Conservation (phyloP, 305 asterid species). For the Nicotiana rustica region DNA sequence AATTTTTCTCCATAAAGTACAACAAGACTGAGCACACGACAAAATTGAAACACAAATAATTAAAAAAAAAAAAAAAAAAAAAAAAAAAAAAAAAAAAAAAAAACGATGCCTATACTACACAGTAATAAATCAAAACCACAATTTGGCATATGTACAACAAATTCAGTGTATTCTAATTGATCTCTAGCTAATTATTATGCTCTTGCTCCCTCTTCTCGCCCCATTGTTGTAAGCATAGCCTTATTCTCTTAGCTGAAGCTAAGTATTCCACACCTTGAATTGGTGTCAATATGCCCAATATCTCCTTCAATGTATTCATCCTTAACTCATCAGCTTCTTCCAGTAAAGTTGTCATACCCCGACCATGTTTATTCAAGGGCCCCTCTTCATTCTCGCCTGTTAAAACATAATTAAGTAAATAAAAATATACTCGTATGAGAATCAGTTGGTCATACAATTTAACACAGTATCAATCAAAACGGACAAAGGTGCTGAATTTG, state of each 20-base stretch:
- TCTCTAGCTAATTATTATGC: slow-evolving; percentile 28
- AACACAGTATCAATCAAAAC: too few species aligned
- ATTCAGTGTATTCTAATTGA: background rate
- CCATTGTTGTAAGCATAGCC: slow-evolving; percentile 37
- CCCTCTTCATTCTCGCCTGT: background rate
- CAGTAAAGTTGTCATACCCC: slow-evolving; percentile 32
- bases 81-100: too few species aligned
- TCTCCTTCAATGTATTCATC: slow-evolving; percentile 34
- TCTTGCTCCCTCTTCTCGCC: slow-evolving; percentile 33
- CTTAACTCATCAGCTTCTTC: slow-evolving; percentile 40
- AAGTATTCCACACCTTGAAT: slow-evolving; percentile 35
- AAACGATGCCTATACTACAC: background rate
- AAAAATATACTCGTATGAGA: background rate
- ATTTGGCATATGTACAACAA: slow-evolving; percentile 14
- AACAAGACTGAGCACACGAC: too few species aligned
- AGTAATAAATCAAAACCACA: background rate
- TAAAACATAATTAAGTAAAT: background rate
- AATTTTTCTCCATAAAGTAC: too few species aligned
- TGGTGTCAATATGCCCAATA: slow-evolving; percentile 33
- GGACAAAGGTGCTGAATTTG: too few species aligned
- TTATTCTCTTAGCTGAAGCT: slow-evolving; percentile 33
- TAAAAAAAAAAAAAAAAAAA: too few species aligned
- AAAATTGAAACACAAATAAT: too few species aligned
- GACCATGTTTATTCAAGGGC: slow-evolving; percentile 26
- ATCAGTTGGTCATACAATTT: too few species aligned